phyloP scores from a whole-genome alignment of 768 basidiomycete genomes.

The Coprinellus micaceus region DNA sequence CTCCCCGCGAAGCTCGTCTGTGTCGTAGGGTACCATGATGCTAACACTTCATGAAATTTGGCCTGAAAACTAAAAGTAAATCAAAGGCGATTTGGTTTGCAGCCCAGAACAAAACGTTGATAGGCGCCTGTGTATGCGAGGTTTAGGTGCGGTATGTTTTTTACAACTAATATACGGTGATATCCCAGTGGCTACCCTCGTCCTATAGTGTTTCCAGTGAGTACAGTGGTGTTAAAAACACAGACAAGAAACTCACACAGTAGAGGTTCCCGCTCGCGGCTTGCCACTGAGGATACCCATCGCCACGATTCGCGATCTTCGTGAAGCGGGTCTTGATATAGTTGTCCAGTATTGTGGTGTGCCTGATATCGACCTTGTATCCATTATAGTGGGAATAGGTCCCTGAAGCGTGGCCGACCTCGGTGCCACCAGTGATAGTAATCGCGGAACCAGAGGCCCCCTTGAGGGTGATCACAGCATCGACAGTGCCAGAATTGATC shows the following conservation, averaged over 20 bases:
- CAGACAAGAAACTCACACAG: constrained; percentile 23
- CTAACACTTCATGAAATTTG: no score
- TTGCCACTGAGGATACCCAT: constrained; percentile 27
- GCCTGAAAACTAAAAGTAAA: no score
- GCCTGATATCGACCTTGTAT: constrained; percentile 27
- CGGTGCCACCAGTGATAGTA: constrained; percentile 67
- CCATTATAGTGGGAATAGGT: constrained; percentile 26
- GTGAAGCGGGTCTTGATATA: constrained; percentile 23
- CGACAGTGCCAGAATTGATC: constrained; percentile 26
- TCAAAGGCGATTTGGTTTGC: no score
- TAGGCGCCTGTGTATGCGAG: no score
- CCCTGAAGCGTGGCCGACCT: constrained; percentile 27
- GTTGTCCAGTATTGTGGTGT: constrained; percentile 20
- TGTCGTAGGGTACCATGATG: no score
- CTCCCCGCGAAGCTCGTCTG: no score
- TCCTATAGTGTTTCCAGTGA: no score
- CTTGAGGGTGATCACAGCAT: constrained; percentile 26
- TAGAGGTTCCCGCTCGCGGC: constrained; percentile 26
- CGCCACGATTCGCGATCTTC: constrained; percentile 23
- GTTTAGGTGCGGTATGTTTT: no score
- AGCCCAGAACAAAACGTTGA: no score
- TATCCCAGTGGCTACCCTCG: constrained; percentile 28
- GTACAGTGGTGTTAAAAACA: no score
- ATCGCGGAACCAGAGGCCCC: constrained; percentile 53
- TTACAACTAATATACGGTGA: constrained; percentile 11